Evolutionary conservation across 768 basidiomycete genomes (phyloP), one percentile per base, ranked within the genome.

Genomic region (Boletus rubescentipes): DNA sequence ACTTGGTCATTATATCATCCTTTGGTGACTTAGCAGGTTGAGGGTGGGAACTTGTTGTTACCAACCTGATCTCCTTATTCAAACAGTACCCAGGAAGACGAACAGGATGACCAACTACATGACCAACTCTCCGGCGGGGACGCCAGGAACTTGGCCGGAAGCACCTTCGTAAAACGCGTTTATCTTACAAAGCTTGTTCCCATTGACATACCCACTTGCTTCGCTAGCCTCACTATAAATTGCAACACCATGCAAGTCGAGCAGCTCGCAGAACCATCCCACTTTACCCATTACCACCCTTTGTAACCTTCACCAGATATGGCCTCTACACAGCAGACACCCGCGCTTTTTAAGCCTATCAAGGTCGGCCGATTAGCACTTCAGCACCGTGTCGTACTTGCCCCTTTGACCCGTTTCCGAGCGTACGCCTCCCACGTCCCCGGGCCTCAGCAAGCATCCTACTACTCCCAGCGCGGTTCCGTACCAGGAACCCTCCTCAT

Each of bases 401-500:
- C 49, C 3, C 49, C 49, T 16, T 23, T 49, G 31, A 41, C 49
- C 1, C 49, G 31, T 12, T 32, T 26, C 10, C 49, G 49, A 5
- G 49, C 39, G 4, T 9, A 69, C 34, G 58, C 59, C 10, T 48
- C 52, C 12, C 74, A 76, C 48, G 72, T 75, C 4, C 75, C 67
- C 8, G 68, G 71, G 5, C 70, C 69, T 6, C 51, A 77, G 5
- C 71, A 72, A 14, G 64, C 70, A 29, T 64, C 73, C 21, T 82
- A 80, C 64, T 83, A 82, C 61, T 51, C 66, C 4, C 82, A 83
- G 59, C 76, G 81, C 1, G 73, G 70, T 6, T 69, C 69, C 38
- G 61, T 66, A 1, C 75, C 78, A 0, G 84, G 84, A 0, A 83
- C 81, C 0, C 67, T 86, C 5, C 66, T 82, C 39, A 75, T 88